A percentile compares a stretch with the other conserved stretches of the same genome.
Conservation (phyloP, 108 stramenopile genomes). For the Stephanodiscus minutulus region DNA sequence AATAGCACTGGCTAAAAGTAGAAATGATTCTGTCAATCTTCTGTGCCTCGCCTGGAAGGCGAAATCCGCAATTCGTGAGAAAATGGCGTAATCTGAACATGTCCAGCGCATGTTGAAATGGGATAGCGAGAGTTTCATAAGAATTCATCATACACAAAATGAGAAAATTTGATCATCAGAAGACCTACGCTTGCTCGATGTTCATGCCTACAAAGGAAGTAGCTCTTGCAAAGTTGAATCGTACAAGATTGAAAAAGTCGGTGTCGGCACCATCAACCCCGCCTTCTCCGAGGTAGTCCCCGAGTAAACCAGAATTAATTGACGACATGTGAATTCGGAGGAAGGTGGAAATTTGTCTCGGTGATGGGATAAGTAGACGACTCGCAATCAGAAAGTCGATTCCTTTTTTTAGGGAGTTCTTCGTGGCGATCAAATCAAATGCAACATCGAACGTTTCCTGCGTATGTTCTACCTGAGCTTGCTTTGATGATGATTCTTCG, state of each 20-base stretch:
- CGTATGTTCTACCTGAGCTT: constrained; percentile 22
- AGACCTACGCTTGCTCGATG: constrained; percentile 83
- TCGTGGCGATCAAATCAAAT: constrained; percentile 75
- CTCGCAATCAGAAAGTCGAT: constrained; percentile 91
- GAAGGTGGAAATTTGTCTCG: constrained; percentile 88
- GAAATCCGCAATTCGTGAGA: constrained; percentile 91
- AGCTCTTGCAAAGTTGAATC: constrained; percentile 82
- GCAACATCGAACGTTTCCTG: constrained; percentile 65
- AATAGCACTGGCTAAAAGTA: constrained; percentile 93
- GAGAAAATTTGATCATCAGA: not conserved
- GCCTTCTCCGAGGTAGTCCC: constrained; percentile 91
- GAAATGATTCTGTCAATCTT: constrained; percentile 90
- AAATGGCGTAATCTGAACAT: constrained; percentile 78
- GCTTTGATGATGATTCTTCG: constrained; percentile 36
- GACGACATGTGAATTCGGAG: constrained; percentile 82
- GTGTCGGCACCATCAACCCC: constrained; percentile 67
- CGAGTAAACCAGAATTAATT: constrained; percentile 82
- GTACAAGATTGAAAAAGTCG: constrained; percentile 91
- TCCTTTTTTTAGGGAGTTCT: constrained; percentile 91
- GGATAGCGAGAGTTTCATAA: not conserved
- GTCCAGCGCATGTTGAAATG: constrained; percentile 8
- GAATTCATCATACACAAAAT: not conserved
- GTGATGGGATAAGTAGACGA: constrained; percentile 88
- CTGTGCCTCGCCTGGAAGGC: constrained; percentile 97
- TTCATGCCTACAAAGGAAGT: constrained; percentile 95